Evolutionary conservation across 768 basidiomycete species (phyloP), one percentile per base, ranked within the genome.

Genomic region (Lyophyllum semitale): DNA sequence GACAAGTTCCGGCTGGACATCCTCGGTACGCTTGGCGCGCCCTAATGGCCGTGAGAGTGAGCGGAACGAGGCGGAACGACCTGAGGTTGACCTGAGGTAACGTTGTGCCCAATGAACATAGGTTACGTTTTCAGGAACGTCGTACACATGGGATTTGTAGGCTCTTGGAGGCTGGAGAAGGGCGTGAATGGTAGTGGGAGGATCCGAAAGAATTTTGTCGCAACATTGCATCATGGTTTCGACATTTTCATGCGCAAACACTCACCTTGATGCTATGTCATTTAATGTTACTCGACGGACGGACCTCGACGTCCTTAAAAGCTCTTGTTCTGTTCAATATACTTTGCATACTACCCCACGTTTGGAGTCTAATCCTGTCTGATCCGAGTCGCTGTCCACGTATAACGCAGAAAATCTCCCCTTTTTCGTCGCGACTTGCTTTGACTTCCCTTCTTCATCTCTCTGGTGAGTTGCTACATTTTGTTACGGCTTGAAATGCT

Each of bases 151-250:
- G 26, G 18, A 27, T 25, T 1, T 6, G 1, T 27, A 27, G 26
- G 9, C 35, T 25, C 25, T 32, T 8, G 22, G 20, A 37, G 47
- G 29, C 41, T 17, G 13, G 2, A 26, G 11, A 48, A 29, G 25
- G n/a, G n/a, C n/a, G n/a, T n/a, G n/a, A n/a, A n/a, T 29, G 50
- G 37, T 22, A 42, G 17, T 26, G 23, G 38, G 33, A 40, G 53
- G 49, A 58, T 54, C 48, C 44, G 52, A 50, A 27, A 29, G 26
- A 45, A 29, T 27, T 45, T 45, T 54, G 51, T 44, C 46, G 53
- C 45, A 22, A 41, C 45, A 54, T 54, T 54, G 53, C 48, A 50
- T 58, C 46, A 48, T 58, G 23, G 35, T 54, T 38, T 23, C 48
- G 32, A 54, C 25, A 48, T 30, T 4, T 5, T 50, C 57, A 50